Percentiles rank a stretch among this genome's conserved stretches.
phyloP scores from a whole-genome alignment of 441 rosid species.

The Pelargonium fulgidum region DNA sequence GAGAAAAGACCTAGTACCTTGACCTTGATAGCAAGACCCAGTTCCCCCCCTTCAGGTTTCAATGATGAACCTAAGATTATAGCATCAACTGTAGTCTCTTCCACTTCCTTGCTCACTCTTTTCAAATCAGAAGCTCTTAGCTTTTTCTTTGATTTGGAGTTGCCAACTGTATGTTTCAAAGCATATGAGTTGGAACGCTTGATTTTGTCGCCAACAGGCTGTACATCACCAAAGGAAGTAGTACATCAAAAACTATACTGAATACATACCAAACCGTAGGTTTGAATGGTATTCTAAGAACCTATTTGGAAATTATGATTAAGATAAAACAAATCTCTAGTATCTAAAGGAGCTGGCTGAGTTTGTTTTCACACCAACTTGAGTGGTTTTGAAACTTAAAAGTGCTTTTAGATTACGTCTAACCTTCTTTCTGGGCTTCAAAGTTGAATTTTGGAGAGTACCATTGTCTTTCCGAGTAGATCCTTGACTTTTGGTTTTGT shows the following conservation, averaged over 20 bases:
- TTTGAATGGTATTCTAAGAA: background rate
- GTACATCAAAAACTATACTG: constrained; percentile 12
- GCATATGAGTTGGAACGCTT: constrained; percentile 23
- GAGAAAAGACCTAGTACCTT: constrained; percentile 28
- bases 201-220: constrained; percentile 28
- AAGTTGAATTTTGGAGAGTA: constrained; percentile 17
- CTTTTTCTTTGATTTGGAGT: constrained; percentile 22
- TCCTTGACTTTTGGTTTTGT: constrained; percentile 16
- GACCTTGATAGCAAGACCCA: constrained; percentile 20
- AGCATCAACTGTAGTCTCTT: constrained; percentile 30
- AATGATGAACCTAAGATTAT: constrained; percentile 27
- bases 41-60: constrained; percentile 22
- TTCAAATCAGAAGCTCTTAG: constrained; percentile 20
- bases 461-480: constrained; percentile 17
- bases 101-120: constrained; percentile 28
- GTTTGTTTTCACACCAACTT: constrained; percentile 2
- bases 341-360: background rate
- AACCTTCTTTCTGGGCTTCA: constrained; percentile 21
- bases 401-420: constrained; percentile 18
- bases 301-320: background rate
- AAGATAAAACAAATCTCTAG: background rate
- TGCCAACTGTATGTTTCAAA: constrained; percentile 16
- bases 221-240: constrained; percentile 25
- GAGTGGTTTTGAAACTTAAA: constrained; percentile 18
- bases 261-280: background rate